Percentiles rank a stretch among this genome's conserved stretches.
These are phyloP conservation scores for Trichomonas vaginalis DNA, from an alignment of 208 protist species.

Conservation along the genomic window DNA sequence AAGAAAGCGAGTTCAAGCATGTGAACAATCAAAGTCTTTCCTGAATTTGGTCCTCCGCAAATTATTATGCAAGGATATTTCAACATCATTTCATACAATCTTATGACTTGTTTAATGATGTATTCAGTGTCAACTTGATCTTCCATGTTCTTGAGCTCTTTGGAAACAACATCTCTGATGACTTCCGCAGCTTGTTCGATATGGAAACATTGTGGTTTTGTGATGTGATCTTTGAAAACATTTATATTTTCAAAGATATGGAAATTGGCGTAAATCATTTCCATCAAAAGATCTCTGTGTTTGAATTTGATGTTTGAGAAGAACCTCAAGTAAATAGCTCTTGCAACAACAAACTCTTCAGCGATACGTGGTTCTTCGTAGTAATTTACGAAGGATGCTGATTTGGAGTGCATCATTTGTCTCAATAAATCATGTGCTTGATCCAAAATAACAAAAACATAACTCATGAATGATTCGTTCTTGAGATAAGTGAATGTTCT, in stretches of 20 bases:
- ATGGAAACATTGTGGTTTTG: background rate
- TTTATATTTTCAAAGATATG: background rate
- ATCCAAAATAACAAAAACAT: background rate
- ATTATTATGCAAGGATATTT: background rate
- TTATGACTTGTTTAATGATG: background rate
- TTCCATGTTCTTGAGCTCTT: background rate
- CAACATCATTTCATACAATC: background rate
- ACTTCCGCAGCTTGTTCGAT: background rate
- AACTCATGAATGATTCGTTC: background rate
- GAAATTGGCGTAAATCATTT: background rate
- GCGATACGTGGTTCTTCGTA: background rate
- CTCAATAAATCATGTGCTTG: background rate
- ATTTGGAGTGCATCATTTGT: background rate
- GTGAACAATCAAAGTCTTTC: background rate
- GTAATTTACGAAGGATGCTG: conserved; percentile 3
- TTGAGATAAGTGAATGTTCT: background rate
- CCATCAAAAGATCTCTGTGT: background rate
- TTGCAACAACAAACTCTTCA: background rate
- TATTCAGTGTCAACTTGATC: background rate
- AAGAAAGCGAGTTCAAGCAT: background rate
- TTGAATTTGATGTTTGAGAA: background rate
- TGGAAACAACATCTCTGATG: background rate
- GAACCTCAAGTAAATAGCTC: background rate
- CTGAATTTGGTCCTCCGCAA: background rate
- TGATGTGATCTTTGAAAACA: background rate